Base-by-base conservation (phyloP, 2,329 filamentous ascomycete species). In the Periglandula ipomoeae region DNA sequence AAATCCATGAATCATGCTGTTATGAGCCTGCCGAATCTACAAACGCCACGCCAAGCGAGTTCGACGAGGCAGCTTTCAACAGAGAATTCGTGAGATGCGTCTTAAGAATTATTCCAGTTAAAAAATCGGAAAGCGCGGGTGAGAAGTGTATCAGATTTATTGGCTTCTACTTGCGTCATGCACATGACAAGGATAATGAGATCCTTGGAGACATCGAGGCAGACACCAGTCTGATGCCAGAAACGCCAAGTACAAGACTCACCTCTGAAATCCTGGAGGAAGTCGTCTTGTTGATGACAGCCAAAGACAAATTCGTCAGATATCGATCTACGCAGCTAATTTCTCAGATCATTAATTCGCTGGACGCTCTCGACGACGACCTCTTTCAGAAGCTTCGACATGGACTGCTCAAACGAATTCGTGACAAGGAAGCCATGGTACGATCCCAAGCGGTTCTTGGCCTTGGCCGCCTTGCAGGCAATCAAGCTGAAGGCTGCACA, bases 391-490 rank as follows among this genome's bases (percentile, higher is more conserved):
- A 88, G 51, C 74, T 97, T 52, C 80, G 88, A 46, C 77, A 87
- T 47, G 86, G 85, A 0, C 72, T 98, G 34, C 70, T 95, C 40
- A 94, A 87, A 67, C 79, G 93, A 30, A 84, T 97, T 45, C 82
- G 89, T 56, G 93, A 98, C 68, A 97, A 96, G 67, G 93, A 98
- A 64, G 80, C 89, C 6, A 87, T 90, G 63, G 89, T 98, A 8
- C 82, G 93, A 51, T 84, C 93, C 5, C 93, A 98, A 65, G 93
- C 93, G 6, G 89, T 95, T 1, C 75, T 95, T 53, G 91, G 90
- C 4, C 75, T 98, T n/a, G 87, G 88, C 6, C 79, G 89, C 27
- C 73, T 97, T 46, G 88, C 89, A 6, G 85, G 84, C 20, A 88
- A 89, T 57, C 82, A 86, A 56, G 79, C 84, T 4, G 85, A 87